A percentile compares a stretch with the other conserved stretches of the same genome.
These are phyloP conservation scores for Nigrospora oryzae DNA, from an alignment of 2,329 filamentous ascomycete species.

Conservation along the genomic window DNA sequence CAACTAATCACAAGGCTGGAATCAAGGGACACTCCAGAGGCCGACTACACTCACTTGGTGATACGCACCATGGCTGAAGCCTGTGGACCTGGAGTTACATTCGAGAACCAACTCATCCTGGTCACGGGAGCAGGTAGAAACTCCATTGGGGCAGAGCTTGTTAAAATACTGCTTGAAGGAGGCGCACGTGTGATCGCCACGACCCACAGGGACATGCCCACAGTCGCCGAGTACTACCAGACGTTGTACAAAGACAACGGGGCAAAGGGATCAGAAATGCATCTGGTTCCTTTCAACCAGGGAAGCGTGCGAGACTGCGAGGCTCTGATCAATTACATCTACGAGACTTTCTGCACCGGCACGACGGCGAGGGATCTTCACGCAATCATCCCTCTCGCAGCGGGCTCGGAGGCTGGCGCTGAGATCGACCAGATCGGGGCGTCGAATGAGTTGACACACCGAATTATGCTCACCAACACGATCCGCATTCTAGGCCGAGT, in stretches of 20 bases:
- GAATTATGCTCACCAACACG: constrained; percentile 97
- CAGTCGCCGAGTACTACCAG: constrained; percentile 98
- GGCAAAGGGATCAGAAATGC: constrained; percentile 86
- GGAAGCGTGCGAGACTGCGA: neutral
- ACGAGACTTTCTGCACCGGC: neutral
- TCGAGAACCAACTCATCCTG: constrained; percentile 87
- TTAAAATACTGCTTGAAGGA: constrained; percentile 91
- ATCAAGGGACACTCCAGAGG: too few species aligned
- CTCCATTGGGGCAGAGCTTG: constrained; percentile 92
- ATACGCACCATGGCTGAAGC: constrained; percentile 87
- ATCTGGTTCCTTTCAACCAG: constrained; percentile 77
- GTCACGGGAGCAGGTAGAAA: constrained; percentile 98
- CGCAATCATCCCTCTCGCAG: neutral
- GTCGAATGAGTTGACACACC: constrained; percentile 79
- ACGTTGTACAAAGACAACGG: constrained; percentile 94
- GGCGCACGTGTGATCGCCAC: constrained; percentile 95
- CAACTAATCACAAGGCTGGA: too few species aligned
- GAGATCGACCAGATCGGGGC: neutral
- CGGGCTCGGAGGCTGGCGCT: neutral
- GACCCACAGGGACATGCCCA: constrained; percentile 88
- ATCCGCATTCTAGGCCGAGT: constrained; percentile 82
- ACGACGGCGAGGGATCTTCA: neutral
- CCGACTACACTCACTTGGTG: constrained; percentile 53
- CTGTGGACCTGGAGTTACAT: constrained; percentile 78
- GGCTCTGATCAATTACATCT: neutral